Evolutionary conservation across 2,329 filamentous ascomycete genomes (phyloP).

Genomic region (Incumbomyces lentus): DNA sequence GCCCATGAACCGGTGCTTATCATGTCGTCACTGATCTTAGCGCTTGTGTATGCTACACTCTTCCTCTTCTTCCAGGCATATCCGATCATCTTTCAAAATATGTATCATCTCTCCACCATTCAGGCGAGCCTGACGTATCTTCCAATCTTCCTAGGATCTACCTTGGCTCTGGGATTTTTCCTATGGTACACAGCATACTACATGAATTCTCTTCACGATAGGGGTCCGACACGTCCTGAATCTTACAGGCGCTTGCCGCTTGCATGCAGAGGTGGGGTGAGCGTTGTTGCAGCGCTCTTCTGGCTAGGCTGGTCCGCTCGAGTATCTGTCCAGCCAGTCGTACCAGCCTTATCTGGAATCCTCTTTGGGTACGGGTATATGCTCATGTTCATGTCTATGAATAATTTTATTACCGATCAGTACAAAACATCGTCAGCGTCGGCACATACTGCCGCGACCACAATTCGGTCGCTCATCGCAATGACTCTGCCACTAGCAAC

Average conservation of each 20-base stretch:
- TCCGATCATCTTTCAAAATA: slow-evolving; percentile 52
- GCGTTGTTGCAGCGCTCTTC: slow-evolving; percentile 43
- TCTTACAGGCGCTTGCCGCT: slow-evolving; percentile 61
- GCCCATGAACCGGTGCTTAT: slow-evolving; percentile 62
- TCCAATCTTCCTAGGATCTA: slow-evolving; percentile 50
- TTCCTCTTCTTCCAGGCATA: slow-evolving; percentile 72
- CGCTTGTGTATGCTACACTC: slow-evolving; percentile 57
- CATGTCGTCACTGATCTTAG: slow-evolving; percentile 59
- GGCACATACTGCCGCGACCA: slow-evolving; percentile 43
- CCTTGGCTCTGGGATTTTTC: slow-evolving; percentile 51
- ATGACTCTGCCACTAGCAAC: slow-evolving; percentile 46
- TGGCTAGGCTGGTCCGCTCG: slow-evolving; percentile 35
- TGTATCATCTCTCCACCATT: slow-evolving; percentile 29
- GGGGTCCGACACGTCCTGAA: slow-evolving; percentile 40
- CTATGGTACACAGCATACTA: no score
- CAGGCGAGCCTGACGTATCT: slow-evolving; percentile 27
- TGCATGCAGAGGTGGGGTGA: slow-evolving; percentile 58
- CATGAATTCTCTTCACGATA: slow-evolving; percentile 46
- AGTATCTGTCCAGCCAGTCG: slow-evolving; percentile 26
- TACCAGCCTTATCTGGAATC: slow-evolving; percentile 50
- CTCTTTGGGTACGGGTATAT: slow-evolving; percentile 52
- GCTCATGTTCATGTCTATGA: slow-evolving; percentile 52
- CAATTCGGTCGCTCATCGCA: slow-evolving; percentile 41
- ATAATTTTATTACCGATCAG: slow-evolving; percentile 58
- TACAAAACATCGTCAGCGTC: slow-evolving; percentile 55